Evolutionary conservation across 805 yeast species (phyloP).

Genomic region (Sungouiozyma intestinalis): DNA sequence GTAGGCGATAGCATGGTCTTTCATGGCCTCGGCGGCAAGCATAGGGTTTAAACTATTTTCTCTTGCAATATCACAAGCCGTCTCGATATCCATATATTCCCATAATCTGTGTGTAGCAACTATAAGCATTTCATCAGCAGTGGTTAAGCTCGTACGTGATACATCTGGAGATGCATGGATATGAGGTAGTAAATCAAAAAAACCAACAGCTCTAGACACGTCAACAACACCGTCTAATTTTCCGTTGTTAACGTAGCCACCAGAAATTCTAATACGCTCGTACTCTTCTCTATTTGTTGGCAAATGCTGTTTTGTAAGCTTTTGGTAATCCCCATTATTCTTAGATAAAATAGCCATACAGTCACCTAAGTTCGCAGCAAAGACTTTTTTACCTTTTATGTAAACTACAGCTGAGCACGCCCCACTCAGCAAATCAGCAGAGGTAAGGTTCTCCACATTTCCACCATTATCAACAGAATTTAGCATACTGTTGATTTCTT

Average conservation of each 20-base stretch:
- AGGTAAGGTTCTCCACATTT: slow-evolving; percentile 41
- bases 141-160: slow-evolving; percentile 45
- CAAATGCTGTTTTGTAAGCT: slow-evolving; percentile 68
- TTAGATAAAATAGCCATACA: slow-evolving; percentile 71
- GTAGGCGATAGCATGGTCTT: slow-evolving; percentile 90
- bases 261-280: slow-evolving; percentile 81
- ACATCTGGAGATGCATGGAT: slow-evolving; percentile 83
- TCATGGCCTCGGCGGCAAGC: slow-evolving; percentile 82
- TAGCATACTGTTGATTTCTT: slow-evolving; percentile 53
- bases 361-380: slow-evolving; percentile 87
- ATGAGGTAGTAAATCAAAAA: slow-evolving; percentile 75
- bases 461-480: slow-evolving; percentile 44
- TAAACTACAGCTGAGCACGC: slow-evolving; percentile 78
- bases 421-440: slow-evolving; percentile 68
- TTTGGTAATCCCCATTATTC: slow-evolving; percentile 68
- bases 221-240: slow-evolving; percentile 73
- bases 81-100: slow-evolving; percentile 72
- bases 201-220: slow-evolving; percentile 89
- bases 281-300: slow-evolving; percentile 72
- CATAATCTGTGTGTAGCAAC: slow-evolving; percentile 78
- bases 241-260: slow-evolving; percentile 84
- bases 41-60: slow-evolving; percentile 75
- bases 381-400: slow-evolving; percentile 57
- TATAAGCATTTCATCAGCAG: slow-evolving; percentile 74
- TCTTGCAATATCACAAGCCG: slow-evolving; percentile 84